Conservation (phyloP, 306 rosid species). For the Dicorynia guianensis region DNA sequence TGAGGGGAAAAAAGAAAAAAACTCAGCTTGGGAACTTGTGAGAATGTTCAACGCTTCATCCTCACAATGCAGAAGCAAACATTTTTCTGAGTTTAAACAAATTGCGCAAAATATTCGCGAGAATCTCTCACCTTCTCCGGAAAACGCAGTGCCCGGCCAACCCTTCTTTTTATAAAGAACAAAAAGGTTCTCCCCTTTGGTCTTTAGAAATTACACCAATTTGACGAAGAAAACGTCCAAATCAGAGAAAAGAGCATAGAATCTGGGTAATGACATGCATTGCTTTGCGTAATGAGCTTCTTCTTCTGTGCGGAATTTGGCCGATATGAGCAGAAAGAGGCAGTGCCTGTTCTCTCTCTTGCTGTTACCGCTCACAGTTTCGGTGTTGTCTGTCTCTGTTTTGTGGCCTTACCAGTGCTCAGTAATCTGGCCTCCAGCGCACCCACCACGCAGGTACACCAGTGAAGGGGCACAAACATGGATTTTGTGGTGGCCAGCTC, state of each 20-base stretch:
- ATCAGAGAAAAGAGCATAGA: conserved; percentile 44
- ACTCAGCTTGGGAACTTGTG: not conserved
- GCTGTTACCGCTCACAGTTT: conserved; percentile 49
- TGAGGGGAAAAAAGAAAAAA: not conserved
- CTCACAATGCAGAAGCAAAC: conserved; percentile 18
- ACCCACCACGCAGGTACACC: not conserved
- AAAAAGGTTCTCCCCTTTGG: not conserved
- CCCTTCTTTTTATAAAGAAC: not conserved
- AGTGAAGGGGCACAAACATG: not conserved
- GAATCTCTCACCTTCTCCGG: conserved; percentile 10
- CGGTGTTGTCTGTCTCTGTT: conserved; percentile 56
- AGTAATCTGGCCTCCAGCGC: conserved; percentile 3
- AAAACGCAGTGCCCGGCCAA: not conserved
- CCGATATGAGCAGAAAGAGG: conserved; percentile 25
- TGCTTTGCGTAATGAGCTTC: conserved; percentile 67
- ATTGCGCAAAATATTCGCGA: not conserved
- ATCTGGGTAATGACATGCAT: conserved; percentile 62
- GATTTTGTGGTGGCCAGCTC: conserved; percentile 2
- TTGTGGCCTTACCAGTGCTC: conserved; percentile 25
- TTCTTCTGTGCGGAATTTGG: conserved; percentile 38
- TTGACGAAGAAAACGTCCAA: conserved; percentile 34
- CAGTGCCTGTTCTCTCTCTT: conserved; percentile 26
- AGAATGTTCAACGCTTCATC: no score
- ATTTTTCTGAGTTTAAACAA: not conserved
- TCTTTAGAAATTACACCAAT: not conserved